Evolutionary conservation across 208 protist species (phyloP), one percentile per base, ranked within the genome.

Genomic region (Phytomonas sp.): DNA sequence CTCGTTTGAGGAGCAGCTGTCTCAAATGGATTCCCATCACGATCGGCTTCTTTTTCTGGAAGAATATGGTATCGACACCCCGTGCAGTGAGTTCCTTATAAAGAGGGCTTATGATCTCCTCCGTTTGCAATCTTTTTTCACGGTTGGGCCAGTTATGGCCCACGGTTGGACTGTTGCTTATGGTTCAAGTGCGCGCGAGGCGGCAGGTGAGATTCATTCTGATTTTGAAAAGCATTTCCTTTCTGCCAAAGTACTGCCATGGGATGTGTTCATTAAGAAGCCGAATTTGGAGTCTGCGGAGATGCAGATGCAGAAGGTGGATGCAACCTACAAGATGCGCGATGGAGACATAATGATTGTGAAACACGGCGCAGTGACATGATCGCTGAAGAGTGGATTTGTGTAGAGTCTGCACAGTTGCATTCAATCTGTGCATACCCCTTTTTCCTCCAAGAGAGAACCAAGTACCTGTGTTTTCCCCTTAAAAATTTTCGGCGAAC

Each of bases 311-410:
- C 65, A 66, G 32, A 31, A 70, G 32, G 89, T 93, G 31, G 74
- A 79, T 31, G 83, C 76, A 10, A 70, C 67, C 33, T 90, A 95
- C 64, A 75, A 79, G 16, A 93, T 95, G 82, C 77, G 78, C 67
- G 89, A 95, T 75, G 89, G 89, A 23, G 89, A 93, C 36, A 81
- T 95, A 60, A 75, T 95, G 31, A 92, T 95, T 72, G 87, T 93
- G 11, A 79, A 95, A 65, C 89, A 95, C 77, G 82, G 77, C 69
- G 77, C 84, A 23, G 66, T 49, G 40, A 49, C 6, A 12, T 49
- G 14, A 70, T 74, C 29, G 73, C 10, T 16, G 32, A 32, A 32
- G 16, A 30, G 40, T 63, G 19, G 31, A 63, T 63, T 36, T 29
- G 60, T 29, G 12, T 23, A 32, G 32, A 32, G 60, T 37, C 29